Base-by-base conservation (phyloP, 1,284 basidiomycete species). In the Heterobasidion irregulare region DNA sequence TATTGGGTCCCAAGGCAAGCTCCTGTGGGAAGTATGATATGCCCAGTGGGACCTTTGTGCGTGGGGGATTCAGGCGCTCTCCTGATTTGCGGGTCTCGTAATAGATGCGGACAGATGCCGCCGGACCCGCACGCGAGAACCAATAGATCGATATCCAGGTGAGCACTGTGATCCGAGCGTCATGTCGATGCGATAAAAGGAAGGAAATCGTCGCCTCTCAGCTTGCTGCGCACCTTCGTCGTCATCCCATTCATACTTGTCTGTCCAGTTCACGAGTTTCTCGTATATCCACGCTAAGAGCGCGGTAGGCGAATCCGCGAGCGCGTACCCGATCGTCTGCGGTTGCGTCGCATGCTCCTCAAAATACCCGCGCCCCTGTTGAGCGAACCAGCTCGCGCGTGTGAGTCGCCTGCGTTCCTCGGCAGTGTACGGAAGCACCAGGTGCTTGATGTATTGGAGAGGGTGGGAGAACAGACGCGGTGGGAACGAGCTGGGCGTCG, bases 241-340 rank as follows among this genome's bases (percentile, higher is more conserved):
- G 53, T 80, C 76, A 2, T 69, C 67, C 77, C 78, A 82, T 1
- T 66, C 65, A 59, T 80, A 82, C 1, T 61, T 57, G 58, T 82
- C 80, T 0, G 76, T 73, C 77, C 78, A 82, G 18, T 62, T 60
- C 2, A 75, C 68, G 0, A 83, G 66, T 57, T 84, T 83, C 59
- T 83, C 80, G 56, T 82, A 82, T 19, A 84, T 77, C 80, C 82
- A 84, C 8, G 75, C 77, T 2, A 84, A 70, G 12, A 85, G 64
- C 0, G 76, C 80, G 13, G 74, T 70, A 4, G 83, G 83, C n/a
- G 79, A 82, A 59, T 84, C 82, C 0, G 75, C 66, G 2, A 84
- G 67, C 6, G 70, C 65, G 60, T 84, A 72, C 3, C 72, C 74
- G 12, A 75, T 53, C 1, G 72, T 75, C 57, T 74, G 71, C 2